Conservation (phyloP, 768 basidiomycete genomes). For the Lentinus tigrinus region DNA sequence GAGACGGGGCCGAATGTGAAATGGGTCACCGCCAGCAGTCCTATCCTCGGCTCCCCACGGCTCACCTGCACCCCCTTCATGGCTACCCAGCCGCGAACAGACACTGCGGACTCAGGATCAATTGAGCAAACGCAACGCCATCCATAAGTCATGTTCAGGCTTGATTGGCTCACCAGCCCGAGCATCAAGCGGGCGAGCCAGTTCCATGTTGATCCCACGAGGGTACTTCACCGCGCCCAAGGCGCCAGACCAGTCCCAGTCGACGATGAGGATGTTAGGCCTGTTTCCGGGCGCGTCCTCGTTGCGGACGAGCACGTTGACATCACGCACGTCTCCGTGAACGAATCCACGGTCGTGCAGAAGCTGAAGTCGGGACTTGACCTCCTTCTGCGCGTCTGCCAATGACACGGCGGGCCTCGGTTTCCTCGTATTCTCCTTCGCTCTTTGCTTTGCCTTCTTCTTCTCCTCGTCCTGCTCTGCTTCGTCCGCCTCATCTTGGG, state of each 20-base stretch:
- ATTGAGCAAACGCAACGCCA: background rate
- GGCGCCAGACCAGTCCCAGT: constrained; percentile 1
- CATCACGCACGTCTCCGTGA: constrained; percentile 1
- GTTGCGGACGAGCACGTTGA: constrained; percentile 2
- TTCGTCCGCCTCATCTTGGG: too few relatives aligned
- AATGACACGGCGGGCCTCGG: background rate
- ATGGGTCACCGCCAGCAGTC: too few relatives aligned
- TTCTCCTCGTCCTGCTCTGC: background rate
- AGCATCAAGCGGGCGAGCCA: background rate
- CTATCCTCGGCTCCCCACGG: too few relatives aligned
- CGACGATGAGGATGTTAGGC: background rate
- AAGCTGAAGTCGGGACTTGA: background rate
- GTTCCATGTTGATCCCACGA: background rate
- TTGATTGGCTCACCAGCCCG: background rate
- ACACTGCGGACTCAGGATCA: too few relatives aligned
- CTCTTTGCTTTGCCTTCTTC: background rate
- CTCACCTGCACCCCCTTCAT: too few relatives aligned
- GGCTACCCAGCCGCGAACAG: too few relatives aligned
- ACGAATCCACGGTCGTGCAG: background rate
- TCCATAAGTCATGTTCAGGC: background rate
- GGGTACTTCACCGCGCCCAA: background rate
- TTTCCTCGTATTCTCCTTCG: too few relatives aligned
- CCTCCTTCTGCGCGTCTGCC: background rate
- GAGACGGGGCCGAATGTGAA: too few relatives aligned
- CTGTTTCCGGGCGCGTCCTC: background rate